phyloP scores from a whole-genome alignment of 352 stramenopile species.

The Saprolegnia parasitica region DNA sequence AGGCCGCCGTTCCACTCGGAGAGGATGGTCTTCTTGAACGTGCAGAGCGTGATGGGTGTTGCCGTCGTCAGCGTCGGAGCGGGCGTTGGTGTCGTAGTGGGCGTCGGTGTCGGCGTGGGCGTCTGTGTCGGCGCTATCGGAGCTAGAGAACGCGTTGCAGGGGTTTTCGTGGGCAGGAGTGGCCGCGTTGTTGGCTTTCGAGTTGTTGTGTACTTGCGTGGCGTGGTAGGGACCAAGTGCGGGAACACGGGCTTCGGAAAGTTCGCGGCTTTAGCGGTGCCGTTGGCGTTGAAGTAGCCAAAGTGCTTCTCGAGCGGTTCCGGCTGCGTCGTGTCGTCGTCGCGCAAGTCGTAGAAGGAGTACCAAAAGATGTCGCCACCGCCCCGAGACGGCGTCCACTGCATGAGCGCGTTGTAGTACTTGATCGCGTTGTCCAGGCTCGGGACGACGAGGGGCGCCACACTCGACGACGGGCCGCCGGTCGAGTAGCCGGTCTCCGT shows the following conservation, averaged over 20 bases:
- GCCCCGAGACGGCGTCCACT: conserved; percentile 46
- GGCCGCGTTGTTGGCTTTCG: no score
- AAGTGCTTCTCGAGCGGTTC: conserved; percentile 63
- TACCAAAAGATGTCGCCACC: conserved; percentile 75
- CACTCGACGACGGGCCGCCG: conserved; percentile 34
- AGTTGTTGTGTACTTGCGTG: no score
- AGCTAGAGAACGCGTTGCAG: no score
- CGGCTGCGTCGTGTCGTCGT: conserved; percentile 45
- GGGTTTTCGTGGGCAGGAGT: no score
- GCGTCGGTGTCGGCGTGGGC: no score
- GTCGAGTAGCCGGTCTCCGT: conserved; percentile 61
- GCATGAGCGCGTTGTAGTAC: conserved; percentile 39
- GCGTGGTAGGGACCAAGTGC: no score
- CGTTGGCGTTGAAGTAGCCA: conserved; percentile 54
- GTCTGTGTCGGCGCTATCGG: no score
- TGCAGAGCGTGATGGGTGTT: neutral
- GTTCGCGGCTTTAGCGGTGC: conserved; percentile 36
- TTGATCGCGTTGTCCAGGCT: conserved; percentile 35
- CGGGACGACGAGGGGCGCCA: conserved; percentile 39
- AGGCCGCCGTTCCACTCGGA: neutral
- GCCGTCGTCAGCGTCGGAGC: neutral
- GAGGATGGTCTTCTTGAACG: conserved; percentile 3
- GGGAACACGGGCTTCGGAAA: conserved; percentile 50
- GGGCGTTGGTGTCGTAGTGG: conserved; percentile 37
- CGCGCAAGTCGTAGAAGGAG: conserved; percentile 70